These are phyloP conservation scores for Pseudozyma hubeiensis DNA, from an alignment of 1,284 basidiomycete species.

Conservation along the genomic window DNA sequence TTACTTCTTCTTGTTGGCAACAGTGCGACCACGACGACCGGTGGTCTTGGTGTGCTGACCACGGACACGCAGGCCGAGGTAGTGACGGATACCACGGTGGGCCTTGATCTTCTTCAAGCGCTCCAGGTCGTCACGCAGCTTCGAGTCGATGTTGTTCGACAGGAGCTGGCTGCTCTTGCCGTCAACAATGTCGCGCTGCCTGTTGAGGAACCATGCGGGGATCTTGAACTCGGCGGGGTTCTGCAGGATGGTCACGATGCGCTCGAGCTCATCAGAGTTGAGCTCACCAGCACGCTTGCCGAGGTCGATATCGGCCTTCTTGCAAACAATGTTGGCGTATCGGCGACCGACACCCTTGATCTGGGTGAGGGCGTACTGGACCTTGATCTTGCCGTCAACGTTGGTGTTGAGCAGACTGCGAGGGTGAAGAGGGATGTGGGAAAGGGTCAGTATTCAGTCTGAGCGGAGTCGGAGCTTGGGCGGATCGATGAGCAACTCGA, in stretches of 20 bases:
- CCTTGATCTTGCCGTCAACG: constrained; percentile 98
- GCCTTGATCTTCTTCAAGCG: constrained; percentile 99
- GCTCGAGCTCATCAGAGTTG: constrained; percentile 97
- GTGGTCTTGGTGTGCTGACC: constrained; percentile 99
- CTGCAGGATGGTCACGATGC: constrained; percentile 99
- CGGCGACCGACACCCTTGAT: constrained; percentile 99
- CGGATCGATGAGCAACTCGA: constrained; percentile 16
- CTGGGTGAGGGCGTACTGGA: constrained; percentile 74
- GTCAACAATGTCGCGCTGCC: constrained; percentile 97
- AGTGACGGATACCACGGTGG: constrained; percentile 97
- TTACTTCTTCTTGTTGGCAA: constrained; percentile 69
- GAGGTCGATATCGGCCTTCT: constrained; percentile 99
- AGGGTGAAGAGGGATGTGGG: background rate
- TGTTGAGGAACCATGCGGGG: constrained; percentile 98
- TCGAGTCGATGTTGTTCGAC: constrained; percentile 97
- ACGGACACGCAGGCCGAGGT: constrained; percentile 88
- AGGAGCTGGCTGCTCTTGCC: constrained; percentile 97
- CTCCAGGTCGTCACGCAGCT: constrained; percentile 98
- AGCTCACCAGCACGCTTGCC: constrained; percentile 96
- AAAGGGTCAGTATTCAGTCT: constrained; percentile 8
- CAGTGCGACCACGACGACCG: constrained; percentile 73
- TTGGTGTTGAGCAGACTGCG: constrained; percentile 96
- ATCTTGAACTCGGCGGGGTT: constrained; percentile 99
- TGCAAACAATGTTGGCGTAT: constrained; percentile 99
- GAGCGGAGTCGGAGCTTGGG: background rate